Percentiles rank a stretch among this genome's conserved stretches.
Conservation (phyloP, 371 early-diverging fungal genomes). For the Mucor circinelloides region DNA sequence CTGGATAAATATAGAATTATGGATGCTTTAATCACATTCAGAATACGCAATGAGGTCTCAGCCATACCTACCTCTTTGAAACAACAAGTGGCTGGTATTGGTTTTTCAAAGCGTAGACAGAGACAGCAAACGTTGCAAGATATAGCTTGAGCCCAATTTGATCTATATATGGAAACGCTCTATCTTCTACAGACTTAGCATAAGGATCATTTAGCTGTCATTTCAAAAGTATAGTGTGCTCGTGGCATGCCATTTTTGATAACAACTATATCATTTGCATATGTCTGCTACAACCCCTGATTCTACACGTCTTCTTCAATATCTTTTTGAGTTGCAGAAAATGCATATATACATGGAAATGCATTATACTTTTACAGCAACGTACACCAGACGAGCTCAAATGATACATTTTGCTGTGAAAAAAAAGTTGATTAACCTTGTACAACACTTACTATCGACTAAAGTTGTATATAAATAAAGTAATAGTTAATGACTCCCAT, state of each 20-base stretch:
- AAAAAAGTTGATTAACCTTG: neutral
- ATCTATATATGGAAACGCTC: no score
- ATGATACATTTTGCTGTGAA: neutral
- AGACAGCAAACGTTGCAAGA: no score
- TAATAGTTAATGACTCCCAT: neutral
- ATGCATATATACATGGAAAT: neutral
- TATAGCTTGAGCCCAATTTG: no score
- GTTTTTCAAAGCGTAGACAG: no score
- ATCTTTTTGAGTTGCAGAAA: neutral
- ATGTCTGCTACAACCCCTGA: neutral
- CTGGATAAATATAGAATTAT: no score
- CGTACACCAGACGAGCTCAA: neutral
- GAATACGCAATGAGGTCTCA: no score
- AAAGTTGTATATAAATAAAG: neutral
- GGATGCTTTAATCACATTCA: no score
- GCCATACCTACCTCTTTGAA: no score
- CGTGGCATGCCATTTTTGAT: neutral
- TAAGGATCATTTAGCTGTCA: neutral
- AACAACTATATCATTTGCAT: neutral
- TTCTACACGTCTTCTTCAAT: neutral
- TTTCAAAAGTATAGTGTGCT: neutral
- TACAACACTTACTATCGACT: neutral
- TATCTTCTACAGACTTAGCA: neutral
- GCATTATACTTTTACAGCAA: neutral
- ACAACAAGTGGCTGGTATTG: no score